These are phyloP conservation scores for Gaultheria prostrata DNA, from an alignment of 148 eudicot species.

Conservation along the genomic window DNA sequence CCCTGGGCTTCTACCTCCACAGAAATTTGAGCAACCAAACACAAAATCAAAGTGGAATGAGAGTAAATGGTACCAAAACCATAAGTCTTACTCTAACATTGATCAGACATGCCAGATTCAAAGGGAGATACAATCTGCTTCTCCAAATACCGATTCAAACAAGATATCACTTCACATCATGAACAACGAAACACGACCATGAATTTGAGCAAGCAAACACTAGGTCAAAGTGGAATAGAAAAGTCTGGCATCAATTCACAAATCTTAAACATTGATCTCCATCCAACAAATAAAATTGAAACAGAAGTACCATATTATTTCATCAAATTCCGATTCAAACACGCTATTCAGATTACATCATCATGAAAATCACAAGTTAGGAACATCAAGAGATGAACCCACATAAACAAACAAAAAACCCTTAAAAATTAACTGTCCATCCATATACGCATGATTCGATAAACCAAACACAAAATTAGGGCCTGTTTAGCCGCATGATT, in stretches of 20 bases:
- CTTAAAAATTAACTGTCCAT: background rate
- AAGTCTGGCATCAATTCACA: background rate
- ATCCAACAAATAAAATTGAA: background rate
- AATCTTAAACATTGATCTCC: background rate
- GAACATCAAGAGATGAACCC: background rate
- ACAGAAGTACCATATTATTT: background rate
- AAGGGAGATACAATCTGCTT: background rate
- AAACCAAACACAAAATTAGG: background rate
- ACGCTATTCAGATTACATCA: background rate
- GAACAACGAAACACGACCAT: background rate
- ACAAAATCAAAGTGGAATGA: background rate
- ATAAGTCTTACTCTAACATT: too few species aligned
- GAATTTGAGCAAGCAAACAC: background rate
- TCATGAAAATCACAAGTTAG: background rate
- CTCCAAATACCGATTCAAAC: too few species aligned
- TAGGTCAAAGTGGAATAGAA: background rate
- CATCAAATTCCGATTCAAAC: background rate
- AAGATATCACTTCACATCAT: background rate
- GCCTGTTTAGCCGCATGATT: background rate
- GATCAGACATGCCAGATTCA: background rate
- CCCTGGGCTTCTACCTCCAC: too few species aligned
- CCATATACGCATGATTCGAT: too few species aligned
- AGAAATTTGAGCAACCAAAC: background rate
- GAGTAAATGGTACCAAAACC: background rate
- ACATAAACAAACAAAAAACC: background rate